Evolutionary conservation across 225 moss, liverwort and hornwort genomes (phyloP).

Genomic region (Asterella californica): DNA sequence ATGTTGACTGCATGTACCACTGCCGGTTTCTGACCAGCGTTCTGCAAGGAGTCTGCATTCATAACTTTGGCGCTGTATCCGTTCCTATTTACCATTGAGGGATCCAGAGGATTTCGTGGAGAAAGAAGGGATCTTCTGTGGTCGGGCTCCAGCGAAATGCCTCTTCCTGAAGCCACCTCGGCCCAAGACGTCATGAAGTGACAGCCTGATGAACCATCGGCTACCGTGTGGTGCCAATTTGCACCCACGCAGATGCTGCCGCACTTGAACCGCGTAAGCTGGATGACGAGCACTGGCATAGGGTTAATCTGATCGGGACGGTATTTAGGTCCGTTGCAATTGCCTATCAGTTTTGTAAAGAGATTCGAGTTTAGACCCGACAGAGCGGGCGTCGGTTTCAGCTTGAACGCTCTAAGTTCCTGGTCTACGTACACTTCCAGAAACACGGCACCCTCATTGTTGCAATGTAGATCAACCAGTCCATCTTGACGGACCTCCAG

Average conservation of each 20-base stretch:
- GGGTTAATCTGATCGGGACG: conserved; percentile 17
- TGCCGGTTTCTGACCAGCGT: background rate
- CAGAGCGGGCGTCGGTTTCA: conserved; percentile 17
- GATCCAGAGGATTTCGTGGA: conserved; percentile 21
- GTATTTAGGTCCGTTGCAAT: background rate
- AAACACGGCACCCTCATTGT: conserved; percentile 24
- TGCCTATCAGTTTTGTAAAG: background rate
- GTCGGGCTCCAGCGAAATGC: conserved; percentile 22
- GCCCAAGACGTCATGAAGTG: conserved; percentile 44
- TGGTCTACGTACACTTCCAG: conserved; percentile 19
- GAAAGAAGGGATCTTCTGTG: conserved; percentile 15
- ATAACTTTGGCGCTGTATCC: conserved; percentile 21
- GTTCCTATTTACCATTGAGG: conserved; percentile 15
- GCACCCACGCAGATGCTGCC: conserved; percentile 29
- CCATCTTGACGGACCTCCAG: conserved; percentile 20
- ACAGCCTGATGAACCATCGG: conserved; percentile 35
- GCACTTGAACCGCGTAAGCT: conserved; percentile 32
- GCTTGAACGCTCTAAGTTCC: background rate
- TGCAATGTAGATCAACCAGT: conserved; percentile 28
- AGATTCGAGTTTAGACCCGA: conserved; percentile 12
- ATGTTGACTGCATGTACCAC: background rate
- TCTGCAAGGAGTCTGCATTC: background rate
- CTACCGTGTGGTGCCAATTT: conserved; percentile 47
- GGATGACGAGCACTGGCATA: conserved; percentile 16
- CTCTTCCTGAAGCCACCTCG: conserved; percentile 22